Evolutionary conservation across 2,329 filamentous ascomycete genomes (phyloP).

Genomic region (Coleophoma cylindrospora): DNA sequence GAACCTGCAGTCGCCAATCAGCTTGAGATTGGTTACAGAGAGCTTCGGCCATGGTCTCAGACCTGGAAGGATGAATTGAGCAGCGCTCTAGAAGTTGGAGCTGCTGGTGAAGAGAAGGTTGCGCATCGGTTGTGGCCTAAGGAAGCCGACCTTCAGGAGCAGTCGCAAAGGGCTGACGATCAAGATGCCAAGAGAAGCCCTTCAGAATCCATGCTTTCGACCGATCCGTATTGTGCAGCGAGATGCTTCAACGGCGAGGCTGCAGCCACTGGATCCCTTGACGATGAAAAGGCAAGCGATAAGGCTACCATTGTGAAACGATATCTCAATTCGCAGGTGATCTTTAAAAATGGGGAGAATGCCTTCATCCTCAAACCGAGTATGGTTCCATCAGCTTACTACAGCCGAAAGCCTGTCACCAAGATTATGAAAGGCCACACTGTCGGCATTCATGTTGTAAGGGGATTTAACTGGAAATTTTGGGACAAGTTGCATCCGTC

Average conservation of each 20-base stretch:
- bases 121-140: constrained; percentile 74
- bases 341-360: constrained; percentile 72
- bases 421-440: constrained; percentile 75
- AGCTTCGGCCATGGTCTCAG: constrained; percentile 81
- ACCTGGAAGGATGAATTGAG: constrained; percentile 90
- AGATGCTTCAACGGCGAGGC: constrained; percentile 56
- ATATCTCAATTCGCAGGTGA: constrained; percentile 74
- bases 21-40: constrained; percentile 83
- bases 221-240: constrained; percentile 54
- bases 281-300: constrained; percentile 13
- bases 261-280: constrained; percentile 45
- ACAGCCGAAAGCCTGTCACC: constrained; percentile 72
- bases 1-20: constrained; percentile 84
- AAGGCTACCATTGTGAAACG: constrained; percentile 35
- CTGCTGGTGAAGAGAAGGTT: constrained; percentile 87
- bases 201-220: constrained; percentile 16
- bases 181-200: constrained; percentile 17
- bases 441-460: constrained; percentile 81
- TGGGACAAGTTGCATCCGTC: constrained; percentile 68
- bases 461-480: constrained; percentile 73
- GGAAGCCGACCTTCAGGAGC: constrained; percentile 32
- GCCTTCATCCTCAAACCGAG: constrained; percentile 86
- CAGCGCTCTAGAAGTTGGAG: constrained; percentile 85
- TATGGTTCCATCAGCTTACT: constrained; percentile 78
- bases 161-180: constrained; percentile 23